A percentile compares a stretch with the other conserved stretches of the same genome.
Conservation (phyloP, 805 yeast species). For the Tetrapisispora namnaoensis region DNA sequence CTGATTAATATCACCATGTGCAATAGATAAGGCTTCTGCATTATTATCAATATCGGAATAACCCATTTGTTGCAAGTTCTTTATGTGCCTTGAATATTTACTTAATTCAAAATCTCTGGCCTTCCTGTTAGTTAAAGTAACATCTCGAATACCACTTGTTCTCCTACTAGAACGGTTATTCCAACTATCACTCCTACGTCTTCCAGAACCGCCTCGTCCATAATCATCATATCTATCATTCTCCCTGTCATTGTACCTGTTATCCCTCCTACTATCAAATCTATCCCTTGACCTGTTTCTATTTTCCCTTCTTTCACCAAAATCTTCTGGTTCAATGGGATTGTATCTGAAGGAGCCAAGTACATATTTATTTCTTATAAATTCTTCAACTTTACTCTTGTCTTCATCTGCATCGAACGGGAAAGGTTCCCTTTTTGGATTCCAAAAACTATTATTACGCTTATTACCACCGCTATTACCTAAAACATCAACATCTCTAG, state of each 20-base stretch:
- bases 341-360: constrained; percentile 42
- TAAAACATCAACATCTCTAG: constrained; percentile 41
- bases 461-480: constrained; percentile 48
- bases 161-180: background rate
- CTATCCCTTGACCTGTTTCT: constrained; percentile 2
- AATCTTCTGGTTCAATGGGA: constrained; percentile 25
- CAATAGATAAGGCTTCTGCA: constrained; percentile 51
- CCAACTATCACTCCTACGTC: background rate
- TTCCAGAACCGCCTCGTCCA: background rate
- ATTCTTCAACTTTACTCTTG: constrained; percentile 42
- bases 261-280: background rate
- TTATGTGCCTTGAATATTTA: constrained; percentile 42
- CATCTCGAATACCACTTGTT: background rate
- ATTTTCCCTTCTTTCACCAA: constrained; percentile 6
- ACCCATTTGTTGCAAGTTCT: constrained; percentile 45
- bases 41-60: constrained; percentile 45
- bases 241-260: background rate
- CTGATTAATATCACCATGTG: constrained; percentile 47
- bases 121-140: constrained; percentile 37
- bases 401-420: constrained; percentile 72
- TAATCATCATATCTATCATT: background rate
- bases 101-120: constrained; percentile 43
- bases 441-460: constrained; percentile 54
- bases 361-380: constrained; percentile 58
- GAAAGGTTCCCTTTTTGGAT: constrained; percentile 54